Evolutionary conservation across 495 filamentous ascomycete genomes (phyloP), one percentile per base, ranked within the genome.

Genomic region (Aspergillus bertholletiae): DNA sequence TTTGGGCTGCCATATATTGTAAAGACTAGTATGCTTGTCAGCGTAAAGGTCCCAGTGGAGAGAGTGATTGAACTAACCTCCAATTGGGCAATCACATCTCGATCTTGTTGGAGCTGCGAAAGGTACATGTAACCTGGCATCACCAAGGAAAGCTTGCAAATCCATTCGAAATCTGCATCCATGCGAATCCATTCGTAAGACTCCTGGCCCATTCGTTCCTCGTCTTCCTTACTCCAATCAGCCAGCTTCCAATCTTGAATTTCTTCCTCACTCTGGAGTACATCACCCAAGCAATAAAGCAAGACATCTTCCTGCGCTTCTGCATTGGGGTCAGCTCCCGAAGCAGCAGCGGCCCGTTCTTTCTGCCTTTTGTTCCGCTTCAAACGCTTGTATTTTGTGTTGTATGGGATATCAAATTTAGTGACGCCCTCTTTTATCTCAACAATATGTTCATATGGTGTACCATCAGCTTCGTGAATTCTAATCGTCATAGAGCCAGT

Each of bases 121-220:
- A 96, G 79, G 64, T 90, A 96, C 94, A 99, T 99, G 74, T 97
- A 97, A 2, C 87, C 80, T 7, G 89, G 90, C 84, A 96, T 89
- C 27, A 80, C 84, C 46, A 92, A 78, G 37, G 83, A 83, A 47
- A 89, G 78, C 48, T 87, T 86, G 72, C 89, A 92, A 35, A 97
- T 84, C 94, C 94, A 99, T 64, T 99, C 94, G 60, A 97, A 97
- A 69, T 99, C 94, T 18, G 92, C 90, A 71, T 99, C 94, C 79
- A 97, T 88, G 15, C 94, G 85, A 55, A 97, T 94, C 94, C 94
- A 99, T 67, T 99, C 94, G 64, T 97, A 99, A 3, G 88, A 94
- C 64, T 99, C 94, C 49, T 91, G 84, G 35, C 90, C 89, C 95
- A 99, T 99, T 54, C 81, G 79, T 7, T 86, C 80, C 64, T 97